Evolutionary conservation across 805 yeast species (phyloP), one percentile per base, ranked within the genome.

Genomic region (Yarrowia porcina): DNA sequence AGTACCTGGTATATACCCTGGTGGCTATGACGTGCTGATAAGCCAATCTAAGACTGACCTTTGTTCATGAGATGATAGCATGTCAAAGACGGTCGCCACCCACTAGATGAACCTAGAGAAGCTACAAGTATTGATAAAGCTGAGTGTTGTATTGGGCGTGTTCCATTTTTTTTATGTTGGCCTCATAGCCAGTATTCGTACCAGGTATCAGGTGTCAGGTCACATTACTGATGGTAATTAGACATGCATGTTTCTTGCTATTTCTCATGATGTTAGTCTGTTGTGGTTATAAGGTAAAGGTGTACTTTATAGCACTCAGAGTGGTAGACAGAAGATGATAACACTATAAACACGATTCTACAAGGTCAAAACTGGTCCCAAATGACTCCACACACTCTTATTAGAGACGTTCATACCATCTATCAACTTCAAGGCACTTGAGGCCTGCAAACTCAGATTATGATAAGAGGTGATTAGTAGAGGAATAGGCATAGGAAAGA

Each of bases 361-460:
- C n/a, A n/a, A n/a, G n/a, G n/a, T n/a, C n/a, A n/a, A n/a, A n/a
- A n/a, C n/a, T n/a, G n/a, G n/a, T n/a, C n/a, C n/a, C n/a, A n/a
- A n/a, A n/a, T n/a, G n/a, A n/a, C n/a, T n/a, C n/a, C n/a, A n/a
- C n/a, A n/a, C n/a, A n/a, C n/a, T n/a, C n/a, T n/a, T n/a, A n/a
- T n/a, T n/a, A n/a, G n/a, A n/a, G n/a, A n/a, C n/a, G n/a, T n/a
- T 13, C 13, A 13, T 11, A 20, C 42, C 25, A 15, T 18, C 20
- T 9, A 20, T 10, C 42, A n/a, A n/a, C 17, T 18, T 38, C 25
- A 18, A 25, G 42, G 25, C 38, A 15, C 42, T 20, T 11, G 17
- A 10, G 27, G 21, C 21, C 23, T 30, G 45, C 36, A 45, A 45
- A 45, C 52, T 45, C 52, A 45, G 52, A 45, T 30, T 45, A 45